Percentiles rank a stretch among this genome's conserved stretches.
Conservation (phyloP, 768 basidiomycete genomes). For the Naganishia kalamii region DNA sequence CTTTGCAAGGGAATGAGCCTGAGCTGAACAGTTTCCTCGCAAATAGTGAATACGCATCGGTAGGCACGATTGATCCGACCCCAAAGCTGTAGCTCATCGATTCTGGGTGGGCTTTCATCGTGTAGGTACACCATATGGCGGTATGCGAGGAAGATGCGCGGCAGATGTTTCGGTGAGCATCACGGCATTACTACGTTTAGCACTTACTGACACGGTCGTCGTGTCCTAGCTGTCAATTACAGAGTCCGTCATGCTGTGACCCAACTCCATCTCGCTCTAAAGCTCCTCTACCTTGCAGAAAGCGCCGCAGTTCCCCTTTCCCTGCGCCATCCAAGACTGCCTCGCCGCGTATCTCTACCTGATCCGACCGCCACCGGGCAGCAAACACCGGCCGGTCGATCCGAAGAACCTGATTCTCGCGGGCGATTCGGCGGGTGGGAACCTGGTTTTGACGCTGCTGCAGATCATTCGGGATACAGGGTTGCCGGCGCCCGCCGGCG, state of each 20-base stretch:
- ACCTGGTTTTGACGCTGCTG: conserved; percentile 71
- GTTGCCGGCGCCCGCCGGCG: conserved; percentile 78
- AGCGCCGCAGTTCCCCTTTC: conserved; percentile 94
- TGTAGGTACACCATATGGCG: conserved; percentile 57
- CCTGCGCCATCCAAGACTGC: conserved; percentile 74
- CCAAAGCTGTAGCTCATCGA: too few relatives aligned
- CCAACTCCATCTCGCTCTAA: too few relatives aligned
- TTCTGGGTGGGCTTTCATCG: too few relatives aligned
- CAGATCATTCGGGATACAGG: conserved; percentile 75
- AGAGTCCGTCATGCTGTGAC: too few relatives aligned
- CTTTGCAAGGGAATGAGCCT: not conserved
- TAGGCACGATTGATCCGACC: not conserved
- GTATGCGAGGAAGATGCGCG: conserved; percentile 84
- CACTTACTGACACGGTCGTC: not conserved
- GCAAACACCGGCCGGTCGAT: conserved; percentile 69
- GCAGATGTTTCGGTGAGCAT: conserved; percentile 60
- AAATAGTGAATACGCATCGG: conserved; percentile 44
- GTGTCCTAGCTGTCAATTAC: conserved; percentile 44
- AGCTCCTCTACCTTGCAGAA: conserved; percentile 13
- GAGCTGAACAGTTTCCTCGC: not conserved
- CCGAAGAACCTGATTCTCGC: conserved; percentile 76
- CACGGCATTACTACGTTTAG: conserved; percentile 46
- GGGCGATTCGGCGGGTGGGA: conserved; percentile 92
- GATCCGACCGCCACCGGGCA: conserved; percentile 73
- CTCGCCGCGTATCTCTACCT: conserved; percentile 86